Percentiles rank a stretch among this genome's conserved stretches.
Evolutionary conservation across 2,329 filamentous ascomycete genomes (phyloP).

Genomic region (Trichoderma semiorbis): DNA sequence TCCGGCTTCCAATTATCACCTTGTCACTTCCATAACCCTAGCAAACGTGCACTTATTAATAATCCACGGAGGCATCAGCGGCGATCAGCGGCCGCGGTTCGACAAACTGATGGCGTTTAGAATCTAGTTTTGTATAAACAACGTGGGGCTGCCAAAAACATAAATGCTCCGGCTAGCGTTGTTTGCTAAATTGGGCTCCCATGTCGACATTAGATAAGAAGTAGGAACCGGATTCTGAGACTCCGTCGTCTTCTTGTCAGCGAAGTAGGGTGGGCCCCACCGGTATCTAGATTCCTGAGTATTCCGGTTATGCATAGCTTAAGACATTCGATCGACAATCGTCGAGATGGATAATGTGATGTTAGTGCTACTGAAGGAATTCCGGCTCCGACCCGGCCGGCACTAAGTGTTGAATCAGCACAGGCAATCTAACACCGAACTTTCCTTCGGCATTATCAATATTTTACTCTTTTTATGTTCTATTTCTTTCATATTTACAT

Average conservation of each 20-base stretch:
- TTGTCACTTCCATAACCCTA: background rate
- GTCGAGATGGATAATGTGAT: background rate
- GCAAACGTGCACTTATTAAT: background rate
- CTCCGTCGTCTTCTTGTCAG: background rate
- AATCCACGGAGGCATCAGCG: background rate
- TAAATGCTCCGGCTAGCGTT: background rate
- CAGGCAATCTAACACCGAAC: background rate
- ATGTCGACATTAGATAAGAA: background rate
- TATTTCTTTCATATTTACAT: background rate
- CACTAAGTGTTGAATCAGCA: background rate
- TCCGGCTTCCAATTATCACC: background rate
- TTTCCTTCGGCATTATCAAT: too few relatives aligned
- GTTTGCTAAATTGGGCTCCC: background rate
- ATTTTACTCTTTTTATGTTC: too few relatives aligned
- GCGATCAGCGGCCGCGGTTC: background rate
- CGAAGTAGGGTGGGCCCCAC: background rate
- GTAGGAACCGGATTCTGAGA: background rate
- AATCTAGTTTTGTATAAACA: background rate
- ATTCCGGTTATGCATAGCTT: background rate
- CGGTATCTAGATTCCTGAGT: background rate
- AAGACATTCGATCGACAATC: background rate
- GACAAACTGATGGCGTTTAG: background rate
- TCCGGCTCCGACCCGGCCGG: background rate
- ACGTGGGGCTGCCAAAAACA: background rate
- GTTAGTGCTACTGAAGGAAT: background rate